Base-by-base conservation (phyloP, 1,284 basidiomycete species). In the Heterobasidion parviporum region DNA sequence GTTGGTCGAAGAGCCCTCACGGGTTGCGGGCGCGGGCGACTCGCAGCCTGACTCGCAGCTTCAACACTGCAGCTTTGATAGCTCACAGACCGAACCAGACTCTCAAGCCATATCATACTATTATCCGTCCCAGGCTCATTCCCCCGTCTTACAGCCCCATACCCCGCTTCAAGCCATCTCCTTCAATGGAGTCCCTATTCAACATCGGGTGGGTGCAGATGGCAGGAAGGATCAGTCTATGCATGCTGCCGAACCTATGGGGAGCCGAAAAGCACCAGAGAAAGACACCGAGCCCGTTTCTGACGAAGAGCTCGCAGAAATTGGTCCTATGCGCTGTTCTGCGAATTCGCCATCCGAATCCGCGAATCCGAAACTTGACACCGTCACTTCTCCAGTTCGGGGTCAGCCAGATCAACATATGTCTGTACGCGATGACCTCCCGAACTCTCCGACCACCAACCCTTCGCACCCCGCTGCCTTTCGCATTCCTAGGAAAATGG, bases 61-160 rank as follows among this genome's bases (percentile, higher is more conserved):
- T n/a, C 44, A 46, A 46, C 26, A 26, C 26, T 46, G 20, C 44
- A 49, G 20, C 15, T 9, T 38, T 15, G 35, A 51, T 20, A 51
- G 34, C 35, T 51, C 50, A 16, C 50, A 53, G 14, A 53, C 52
- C 6, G 52, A 53, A n/a, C 41, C 52, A 16, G 43, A 53, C 33
- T 12, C 38, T 12, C 38, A 41, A n/a, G 38, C 38, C 12, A 10
- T 26, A 26, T 26, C 26, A 26, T 26, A 26, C 26, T 41, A n/a
- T 41, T n/a, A n/a, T 10, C 38, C 38, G 10, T 41, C 38, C 38
- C 38, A 41, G n/a, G 10, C 38, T 41, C 12, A 41, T 41, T 41
- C 38, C 8, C n/a, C 38, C 38, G 38, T 41, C n/a, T 12, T 12
- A 41, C 38, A 41, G 12, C 38, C 38, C n/a, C 38, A 41, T 41